A percentile compares a stretch with the other conserved stretches of the same genome.
Evolutionary conservation across 768 basidiomycete species (phyloP).

Genomic region (Rhizopogon vesiculosus): DNA sequence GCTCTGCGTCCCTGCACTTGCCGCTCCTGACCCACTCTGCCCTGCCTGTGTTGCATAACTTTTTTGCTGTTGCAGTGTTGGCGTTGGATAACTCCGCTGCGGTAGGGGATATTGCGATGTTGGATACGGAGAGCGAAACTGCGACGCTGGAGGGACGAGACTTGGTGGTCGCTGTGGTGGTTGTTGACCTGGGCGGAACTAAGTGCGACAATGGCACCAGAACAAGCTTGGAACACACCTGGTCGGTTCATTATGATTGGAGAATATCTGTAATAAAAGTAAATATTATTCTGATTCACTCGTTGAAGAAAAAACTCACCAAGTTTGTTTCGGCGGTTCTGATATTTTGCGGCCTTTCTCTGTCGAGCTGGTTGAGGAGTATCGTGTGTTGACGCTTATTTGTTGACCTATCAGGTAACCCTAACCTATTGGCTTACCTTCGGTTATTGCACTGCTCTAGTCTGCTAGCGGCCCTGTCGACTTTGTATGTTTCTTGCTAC

Average conservation of each 20-base stretch:
- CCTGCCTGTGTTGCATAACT: slow-evolving; percentile 86
- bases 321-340: slow-evolving; percentile 6
- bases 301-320: slow-evolving; percentile 1
- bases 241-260: slow-evolving; percentile 50
- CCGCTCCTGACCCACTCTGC: slow-evolving; percentile 30
- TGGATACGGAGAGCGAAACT: slow-evolving; percentile 55
- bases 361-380: slow-evolving; percentile 9
- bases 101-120: slow-evolving; percentile 29
- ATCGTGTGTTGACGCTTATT: slow-evolving; percentile 23
- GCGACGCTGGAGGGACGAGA: slow-evolving; percentile 61
- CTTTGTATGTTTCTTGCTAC: too few species aligned
- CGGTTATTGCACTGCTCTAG: too few species aligned
- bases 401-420: slow-evolving; percentile 4
- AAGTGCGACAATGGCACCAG: slow-evolving; percentile 13
- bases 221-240: slow-evolving; percentile 33
- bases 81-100: slow-evolving; percentile 28
- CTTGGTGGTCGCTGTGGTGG: slow-evolving; percentile 79
- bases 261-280: background rate
- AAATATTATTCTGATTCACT: background rate
- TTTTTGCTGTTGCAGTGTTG: slow-evolving; percentile 47
- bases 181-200: slow-evolving; percentile 61
- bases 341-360: slow-evolving; percentile 11
- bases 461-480: too few species aligned
- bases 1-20: slow-evolving; percentile 8
- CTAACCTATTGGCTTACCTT: too few species aligned